Percentiles rank a stretch among this genome's conserved stretches.
These are phyloP conservation scores for Fusarium chuoi DNA, from an alignment of 2,329 filamentous ascomycete species.

Conservation along the genomic window DNA sequence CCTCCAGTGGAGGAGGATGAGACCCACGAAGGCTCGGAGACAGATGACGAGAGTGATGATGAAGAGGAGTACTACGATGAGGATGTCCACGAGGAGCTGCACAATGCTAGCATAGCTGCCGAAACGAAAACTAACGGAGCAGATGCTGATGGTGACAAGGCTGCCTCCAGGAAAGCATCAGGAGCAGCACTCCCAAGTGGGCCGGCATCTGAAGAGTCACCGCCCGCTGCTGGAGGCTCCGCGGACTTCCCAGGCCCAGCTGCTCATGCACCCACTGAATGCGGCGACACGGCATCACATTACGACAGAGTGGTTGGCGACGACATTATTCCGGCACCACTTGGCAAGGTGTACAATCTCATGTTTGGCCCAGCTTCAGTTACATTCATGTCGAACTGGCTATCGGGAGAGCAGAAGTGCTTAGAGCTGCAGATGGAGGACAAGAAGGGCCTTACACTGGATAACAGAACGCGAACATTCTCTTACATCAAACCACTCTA, in stretches of 20 bases:
- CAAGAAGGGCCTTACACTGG: slow-evolving; percentile 78
- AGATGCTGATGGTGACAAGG: slow-evolving; percentile 69
- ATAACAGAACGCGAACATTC: slow-evolving; percentile 79
- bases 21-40: slow-evolving; percentile 65
- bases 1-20: slow-evolving; percentile 48
- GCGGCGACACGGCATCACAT: slow-evolving; percentile 79
- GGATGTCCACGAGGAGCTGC: slow-evolving; percentile 82
- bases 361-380: slow-evolving; percentile 86
- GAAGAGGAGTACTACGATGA: slow-evolving; percentile 69
- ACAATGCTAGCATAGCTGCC: slow-evolving; percentile 72
- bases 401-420: slow-evolving; percentile 88
- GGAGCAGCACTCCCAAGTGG: slow-evolving; percentile 59
- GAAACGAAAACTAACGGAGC: slow-evolving; percentile 52
- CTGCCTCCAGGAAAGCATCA: slow-evolving; percentile 77
- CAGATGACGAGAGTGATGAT: slow-evolving; percentile 73
- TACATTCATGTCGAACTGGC: slow-evolving; percentile 86
- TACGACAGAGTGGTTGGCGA: slow-evolving; percentile 89
- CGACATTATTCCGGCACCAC: slow-evolving; percentile 83
- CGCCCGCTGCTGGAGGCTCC: slow-evolving; percentile 53
- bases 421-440: slow-evolving; percentile 88
- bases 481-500: slow-evolving; percentile 93
- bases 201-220: slow-evolving; percentile 57
- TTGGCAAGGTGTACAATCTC: slow-evolving; percentile 90
- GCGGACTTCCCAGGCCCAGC: slow-evolving; percentile 86
- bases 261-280: slow-evolving; percentile 85